phyloP scores from a whole-genome alignment of 2,329 filamentous ascomycete species.

The Annulohypoxylon truncatum region DNA sequence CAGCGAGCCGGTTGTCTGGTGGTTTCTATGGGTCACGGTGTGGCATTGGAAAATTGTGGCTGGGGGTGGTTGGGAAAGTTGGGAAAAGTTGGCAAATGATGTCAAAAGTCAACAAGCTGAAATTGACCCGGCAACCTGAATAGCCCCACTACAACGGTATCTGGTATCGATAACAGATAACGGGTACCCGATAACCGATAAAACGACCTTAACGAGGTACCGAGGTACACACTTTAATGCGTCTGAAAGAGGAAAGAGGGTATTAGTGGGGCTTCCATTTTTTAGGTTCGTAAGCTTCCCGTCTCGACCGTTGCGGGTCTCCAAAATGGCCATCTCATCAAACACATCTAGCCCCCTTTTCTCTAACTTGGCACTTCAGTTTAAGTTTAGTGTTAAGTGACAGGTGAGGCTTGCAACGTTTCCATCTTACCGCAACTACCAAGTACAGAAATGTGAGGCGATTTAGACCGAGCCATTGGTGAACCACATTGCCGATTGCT shows the following conservation, averaged over 20 bases:
- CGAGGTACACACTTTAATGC: slow-evolving; percentile 6
- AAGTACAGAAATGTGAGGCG: neutral
- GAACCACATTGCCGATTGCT: slow-evolving; percentile 11
- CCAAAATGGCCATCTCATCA: slow-evolving; percentile 1
- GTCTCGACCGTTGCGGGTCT: slow-evolving; percentile 9
- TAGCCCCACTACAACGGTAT: neutral
- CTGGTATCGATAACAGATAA: slow-evolving; percentile 20
- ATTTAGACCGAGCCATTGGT: slow-evolving; percentile 19
- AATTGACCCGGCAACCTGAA: slow-evolving; percentile 45
- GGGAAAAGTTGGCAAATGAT: slow-evolving; percentile 38
- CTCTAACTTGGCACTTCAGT: neutral
- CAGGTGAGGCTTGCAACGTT: slow-evolving; percentile 8
- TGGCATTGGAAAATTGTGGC: slow-evolving; percentile 39
- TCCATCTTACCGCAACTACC: neutral
- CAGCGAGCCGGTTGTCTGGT: slow-evolving; percentile 37
- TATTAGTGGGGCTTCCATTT: slow-evolving; percentile 9
- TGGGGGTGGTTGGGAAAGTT: slow-evolving; percentile 42
- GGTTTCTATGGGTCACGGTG: slow-evolving; percentile 43
- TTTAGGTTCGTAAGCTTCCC: slow-evolving; percentile 7
- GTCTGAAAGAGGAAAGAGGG: slow-evolving; percentile 16
- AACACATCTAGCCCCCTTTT: neutral
- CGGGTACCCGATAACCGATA: too few relatives aligned
- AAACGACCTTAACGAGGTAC: neutral
- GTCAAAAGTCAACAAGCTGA: slow-evolving; percentile 48
- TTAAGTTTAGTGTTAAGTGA: neutral